Evolutionary conservation across 768 basidiomycete species (phyloP), one percentile per base, ranked within the genome.

Genomic region (Pulveroboletus frians): DNA sequence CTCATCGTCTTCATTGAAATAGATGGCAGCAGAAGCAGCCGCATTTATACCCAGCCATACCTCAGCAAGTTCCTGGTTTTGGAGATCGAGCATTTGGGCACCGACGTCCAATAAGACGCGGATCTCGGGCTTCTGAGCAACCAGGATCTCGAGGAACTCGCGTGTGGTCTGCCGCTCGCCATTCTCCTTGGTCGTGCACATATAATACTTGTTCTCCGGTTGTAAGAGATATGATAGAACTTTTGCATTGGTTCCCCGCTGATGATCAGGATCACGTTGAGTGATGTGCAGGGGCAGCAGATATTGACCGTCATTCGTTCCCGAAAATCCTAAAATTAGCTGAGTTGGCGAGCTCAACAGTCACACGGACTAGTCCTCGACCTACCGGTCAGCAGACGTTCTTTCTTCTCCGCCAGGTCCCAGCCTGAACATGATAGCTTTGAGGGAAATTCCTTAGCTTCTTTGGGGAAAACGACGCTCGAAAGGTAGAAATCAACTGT

Each of bases 91-190:
- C 63, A 81, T 75, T 52, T 81, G 79, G 0, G 79, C 79, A 3
- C 79, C 80, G 13, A 81, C 78, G 36, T 81, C 79, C 15, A 81
- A 61, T 17, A 81, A 58, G 7, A 80, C 77, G 23, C 68, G 68
- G 23, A 80, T 66, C n/a, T 65, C 58, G 4, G 71, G 73, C 1
- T 46, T 46, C 52, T 76, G 69, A 1, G 47, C n/a, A 10, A 68
- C 65, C 4, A 81, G 15, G 17, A 63, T 47, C 1, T 55, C 14
- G 17, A 77, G 51, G 50, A 68, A 46, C 13, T 56, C 18, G 0
- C 9, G 7, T 0, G 67, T 47, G 5, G 44, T 52, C 15, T 43
- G 52, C 18, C 65, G 53, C 8, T 42, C 39, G 11, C 66, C 55
- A 4, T 46, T 45, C 17, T 38, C 27, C 26, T 37, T 37, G 11